Evolutionary conservation across 257 asterid genomes (phyloP).

Genomic region (Solanum dulcamara): DNA sequence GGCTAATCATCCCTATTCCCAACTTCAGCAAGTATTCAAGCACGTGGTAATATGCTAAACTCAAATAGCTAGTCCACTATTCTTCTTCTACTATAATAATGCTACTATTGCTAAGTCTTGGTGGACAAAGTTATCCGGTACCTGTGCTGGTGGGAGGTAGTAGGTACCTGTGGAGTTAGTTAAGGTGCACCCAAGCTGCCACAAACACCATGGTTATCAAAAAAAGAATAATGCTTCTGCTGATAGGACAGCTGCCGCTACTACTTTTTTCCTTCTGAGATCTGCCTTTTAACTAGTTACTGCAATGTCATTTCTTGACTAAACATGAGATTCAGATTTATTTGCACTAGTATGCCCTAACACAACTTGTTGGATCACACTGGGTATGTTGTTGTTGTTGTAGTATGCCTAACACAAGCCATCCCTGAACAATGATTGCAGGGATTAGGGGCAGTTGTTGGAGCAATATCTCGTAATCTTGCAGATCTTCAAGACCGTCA

Average conservation of each 20-base stretch:
- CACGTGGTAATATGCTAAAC: conserved; percentile 71
- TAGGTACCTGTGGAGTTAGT: not conserved
- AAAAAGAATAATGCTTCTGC: not conserved
- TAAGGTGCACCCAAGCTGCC: not conserved
- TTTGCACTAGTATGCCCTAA: not conserved
- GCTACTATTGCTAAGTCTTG: not conserved
- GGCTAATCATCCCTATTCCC: conserved; percentile 96
- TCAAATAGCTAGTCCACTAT: not conserved
- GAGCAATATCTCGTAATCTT: conserved; percentile 95
- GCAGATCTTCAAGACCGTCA: conserved; percentile 91
- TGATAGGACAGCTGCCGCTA: not conserved
- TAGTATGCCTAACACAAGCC: not conserved
- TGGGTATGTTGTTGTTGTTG: not conserved
- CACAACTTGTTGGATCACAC: not conserved
- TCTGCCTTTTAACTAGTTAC: not conserved
- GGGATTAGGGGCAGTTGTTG: conserved; percentile 99
- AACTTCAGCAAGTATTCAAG: conserved; percentile 93
- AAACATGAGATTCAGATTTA: not conserved
- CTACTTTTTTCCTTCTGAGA: not conserved
- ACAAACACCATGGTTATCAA: not conserved
- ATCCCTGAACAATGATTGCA: conserved; percentile 6
- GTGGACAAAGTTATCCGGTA: not conserved
- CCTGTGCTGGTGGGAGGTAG: not conserved
- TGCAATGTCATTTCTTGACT: not conserved
- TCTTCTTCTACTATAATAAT: not conserved